These are phyloP conservation scores for Metschnikowia lachancei DNA, from an alignment of 805 yeast genomes.

Conservation along the genomic window DNA sequence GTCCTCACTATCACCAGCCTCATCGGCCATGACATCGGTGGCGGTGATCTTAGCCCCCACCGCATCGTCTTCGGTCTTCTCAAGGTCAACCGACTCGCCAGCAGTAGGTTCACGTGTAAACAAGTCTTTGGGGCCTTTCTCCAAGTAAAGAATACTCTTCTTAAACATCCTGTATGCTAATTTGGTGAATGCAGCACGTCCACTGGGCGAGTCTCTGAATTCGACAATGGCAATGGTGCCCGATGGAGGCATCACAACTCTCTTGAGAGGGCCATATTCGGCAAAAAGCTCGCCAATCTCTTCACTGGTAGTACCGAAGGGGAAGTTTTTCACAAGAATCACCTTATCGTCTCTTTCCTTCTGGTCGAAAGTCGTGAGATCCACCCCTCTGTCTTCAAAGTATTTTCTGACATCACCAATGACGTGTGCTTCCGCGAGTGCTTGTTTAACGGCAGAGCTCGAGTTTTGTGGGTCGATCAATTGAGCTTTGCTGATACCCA, in stretches of 20 bases:
- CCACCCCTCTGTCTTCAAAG: conserved; percentile 84
- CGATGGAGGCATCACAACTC: conserved; percentile 90
- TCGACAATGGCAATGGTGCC: conserved; percentile 95
- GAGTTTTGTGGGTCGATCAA: conserved; percentile 85
- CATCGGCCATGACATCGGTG: conserved; percentile 38
- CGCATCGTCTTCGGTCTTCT: conserved; percentile 22
- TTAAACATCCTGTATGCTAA: conserved; percentile 85
- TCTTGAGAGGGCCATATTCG: conserved; percentile 72
- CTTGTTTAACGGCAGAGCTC: conserved; percentile 90
- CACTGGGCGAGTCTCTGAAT: conserved; percentile 76
- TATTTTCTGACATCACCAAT: conserved; percentile 86
- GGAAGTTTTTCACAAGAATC: conserved; percentile 85
- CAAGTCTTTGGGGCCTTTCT: conserved; percentile 87
- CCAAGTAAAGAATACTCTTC: conserved; percentile 82
- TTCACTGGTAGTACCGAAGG: conserved; percentile 75
- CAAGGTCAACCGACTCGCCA: conserved; percentile 21
- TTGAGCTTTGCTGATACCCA: conserved; percentile 81
- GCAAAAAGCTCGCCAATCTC: conserved; percentile 82
- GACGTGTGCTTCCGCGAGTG: conserved; percentile 94
- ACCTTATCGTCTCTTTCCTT: conserved; percentile 76
- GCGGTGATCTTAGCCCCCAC: conserved; percentile 43
- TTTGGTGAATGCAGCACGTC: conserved; percentile 85
- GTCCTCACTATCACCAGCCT: conserved; percentile 29
- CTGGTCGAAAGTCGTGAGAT: conserved; percentile 64
- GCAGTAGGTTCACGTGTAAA: conserved; percentile 61